These are phyloP conservation scores for Eutypella sp. DNA, from an alignment of 2,329 filamentous ascomycete genomes.

Conservation along the genomic window DNA sequence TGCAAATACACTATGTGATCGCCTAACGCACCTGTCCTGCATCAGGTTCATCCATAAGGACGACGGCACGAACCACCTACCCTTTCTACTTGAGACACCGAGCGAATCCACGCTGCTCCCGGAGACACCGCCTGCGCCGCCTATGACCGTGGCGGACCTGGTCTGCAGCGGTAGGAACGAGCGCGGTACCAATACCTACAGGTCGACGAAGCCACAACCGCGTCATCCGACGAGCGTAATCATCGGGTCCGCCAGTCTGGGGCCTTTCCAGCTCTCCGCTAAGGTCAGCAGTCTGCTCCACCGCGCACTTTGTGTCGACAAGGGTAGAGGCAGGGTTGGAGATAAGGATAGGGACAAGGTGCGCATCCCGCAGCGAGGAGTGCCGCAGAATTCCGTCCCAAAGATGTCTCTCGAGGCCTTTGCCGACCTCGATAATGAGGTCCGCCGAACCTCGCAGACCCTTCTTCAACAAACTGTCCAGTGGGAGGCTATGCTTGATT, in stretches of 20 bases:
- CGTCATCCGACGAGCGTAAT: constrained; percentile 16
- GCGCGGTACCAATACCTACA: neutral
- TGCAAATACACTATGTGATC: no score
- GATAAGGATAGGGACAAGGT: no score
- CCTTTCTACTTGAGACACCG: constrained; percentile 28
- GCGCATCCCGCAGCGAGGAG: no score
- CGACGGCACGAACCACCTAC: constrained; percentile 21
- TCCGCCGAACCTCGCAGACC: constrained; percentile 20
- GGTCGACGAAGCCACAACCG: neutral
- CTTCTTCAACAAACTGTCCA: constrained; percentile 22
- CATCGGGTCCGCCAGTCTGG: constrained; percentile 16
- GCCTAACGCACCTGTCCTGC: no score
- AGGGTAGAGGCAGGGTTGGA: no score
- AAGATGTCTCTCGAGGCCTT: constrained; percentile 22
- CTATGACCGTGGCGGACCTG: constrained; percentile 17
- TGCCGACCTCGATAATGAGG: constrained; percentile 23
- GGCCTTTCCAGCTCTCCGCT: constrained; percentile 26
- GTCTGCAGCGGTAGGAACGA: neutral
- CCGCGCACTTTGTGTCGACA: constrained; percentile 23
- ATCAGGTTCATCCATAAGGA: constrained; percentile 27
- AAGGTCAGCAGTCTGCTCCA: constrained; percentile 27
- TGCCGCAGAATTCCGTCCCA: no score
- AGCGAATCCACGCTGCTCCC: constrained; percentile 23
- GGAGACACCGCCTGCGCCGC: constrained; percentile 12
- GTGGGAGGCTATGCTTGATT: constrained; percentile 27